These are phyloP conservation scores for Alliaria petiolata DNA, from an alignment of 345 rosid genomes.

Conservation along the genomic window DNA sequence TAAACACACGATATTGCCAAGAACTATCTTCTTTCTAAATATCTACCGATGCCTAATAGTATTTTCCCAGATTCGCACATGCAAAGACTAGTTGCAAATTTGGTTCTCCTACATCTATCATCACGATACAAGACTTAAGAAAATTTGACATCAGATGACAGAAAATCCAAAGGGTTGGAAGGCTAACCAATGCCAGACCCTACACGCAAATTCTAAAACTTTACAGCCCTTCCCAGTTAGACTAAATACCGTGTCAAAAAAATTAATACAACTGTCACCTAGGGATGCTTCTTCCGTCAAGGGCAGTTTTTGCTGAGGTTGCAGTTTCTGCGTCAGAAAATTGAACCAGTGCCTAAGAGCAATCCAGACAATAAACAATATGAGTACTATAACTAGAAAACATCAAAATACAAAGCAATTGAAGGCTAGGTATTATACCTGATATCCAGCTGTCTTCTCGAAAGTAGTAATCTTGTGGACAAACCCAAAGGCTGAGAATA, in stretches of 20 bases:
- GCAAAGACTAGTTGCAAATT: not conserved
- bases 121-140: not conserved
- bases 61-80: not conserved
- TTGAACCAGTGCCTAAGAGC: constrained; percentile 91
- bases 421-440: constrained; percentile 40
- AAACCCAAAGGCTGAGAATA: constrained; percentile 97
- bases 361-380: constrained; percentile 14
- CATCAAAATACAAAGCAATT: not conserved
- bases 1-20: not conserved
- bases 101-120: not conserved
- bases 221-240: constrained; percentile 39
- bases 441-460: constrained; percentile 98
- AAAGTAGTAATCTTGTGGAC: constrained; percentile 98
- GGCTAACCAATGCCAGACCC: constrained; percentile 16
- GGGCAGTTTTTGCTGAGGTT: constrained; percentile 72
- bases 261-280: constrained; percentile 79
- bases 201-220: constrained; percentile 17
- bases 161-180: not conserved
- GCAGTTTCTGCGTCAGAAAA: constrained; percentile 93
- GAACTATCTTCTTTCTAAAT: not conserved
- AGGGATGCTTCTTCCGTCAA: constrained; percentile 98
- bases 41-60: not conserved
- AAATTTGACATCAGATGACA: not conserved
- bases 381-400: constrained; percentile 2
- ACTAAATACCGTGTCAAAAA: constrained; percentile 61